Base-by-base conservation (phyloP, 495 filamentous ascomycete genomes). In the Hypoxylon intermedium region DNA sequence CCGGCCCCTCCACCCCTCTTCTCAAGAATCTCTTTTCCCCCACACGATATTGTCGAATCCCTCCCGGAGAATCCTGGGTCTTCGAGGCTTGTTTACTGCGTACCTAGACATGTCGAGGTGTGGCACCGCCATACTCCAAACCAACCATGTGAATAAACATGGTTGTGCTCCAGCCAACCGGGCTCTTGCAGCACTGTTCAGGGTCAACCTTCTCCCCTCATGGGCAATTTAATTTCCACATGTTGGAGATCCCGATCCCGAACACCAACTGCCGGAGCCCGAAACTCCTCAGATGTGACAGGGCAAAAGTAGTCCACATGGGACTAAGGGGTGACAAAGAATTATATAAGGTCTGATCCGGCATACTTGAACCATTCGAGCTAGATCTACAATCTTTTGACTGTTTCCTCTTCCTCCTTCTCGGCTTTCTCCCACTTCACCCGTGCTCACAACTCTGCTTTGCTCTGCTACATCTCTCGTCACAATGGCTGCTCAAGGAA, bases 201-300 rank as follows among this genome's bases (percentile, higher is more conserved):
- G 62, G 62, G 54, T 56, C 18, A 65, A 65, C 5, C 56, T 60
- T 60, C 46, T 57, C 41, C 62, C 62, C 52, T 30, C n/a, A 12
- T 6, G 42, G 26, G n/a, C n/a, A n/a, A n/a, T n/a, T n/a, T 44
- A 6, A 19, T 30, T 34, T 4, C 40, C 45, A 26, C 40, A 30
- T 19, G 2, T n/a, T 51, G 38, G 60, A 26, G 40, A 46, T 57
- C 50, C 50, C 55, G 40, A 46, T 57, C 50, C 50, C 55, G 55
- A 7, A 28, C 6, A 12, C 9, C 30, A 65, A 65, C 62, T 65
- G 62, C 62, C 62, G 62, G 47, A 34, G 12, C 13, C 60, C 44
- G 24, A 44, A 15, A 40, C 58, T 47, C 53, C 53, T 58, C 53
- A 51, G 42, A 58, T 43, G 13, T 12, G 5, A 28, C 52, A 41